Evolutionary conservation across 768 basidiomycete species (phyloP).

Genomic region (Pholiota molesta): DNA sequence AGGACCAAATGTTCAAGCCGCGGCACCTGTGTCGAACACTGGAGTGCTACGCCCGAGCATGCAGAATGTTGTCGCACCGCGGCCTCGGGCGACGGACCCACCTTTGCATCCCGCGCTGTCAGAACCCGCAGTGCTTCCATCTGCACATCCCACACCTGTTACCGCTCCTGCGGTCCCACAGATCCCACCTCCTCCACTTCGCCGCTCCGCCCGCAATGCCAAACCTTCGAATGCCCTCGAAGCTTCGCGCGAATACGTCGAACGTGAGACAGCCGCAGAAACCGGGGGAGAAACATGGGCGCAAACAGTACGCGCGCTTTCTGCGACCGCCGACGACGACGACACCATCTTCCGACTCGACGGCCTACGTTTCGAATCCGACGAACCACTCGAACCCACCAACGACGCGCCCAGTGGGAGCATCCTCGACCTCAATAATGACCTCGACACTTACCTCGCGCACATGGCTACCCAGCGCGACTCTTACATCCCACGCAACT

Average conservation of each 20-base stretch:
- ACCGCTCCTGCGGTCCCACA: neutral
- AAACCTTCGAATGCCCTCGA: neutral
- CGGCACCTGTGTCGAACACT: neutral
- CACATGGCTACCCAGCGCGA: neutral
- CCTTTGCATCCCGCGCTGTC: neutral
- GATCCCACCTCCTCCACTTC: neutral
- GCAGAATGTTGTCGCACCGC: too few relatives aligned
- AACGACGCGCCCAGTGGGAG: too few relatives aligned
- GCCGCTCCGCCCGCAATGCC: neutral
- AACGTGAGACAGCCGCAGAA: neutral
- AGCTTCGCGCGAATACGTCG: neutral
- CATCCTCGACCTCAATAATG: neutral
- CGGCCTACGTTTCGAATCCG: too few relatives aligned
- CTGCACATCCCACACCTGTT: neutral
- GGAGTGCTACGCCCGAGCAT: too few relatives aligned
- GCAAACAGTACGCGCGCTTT: neutral
- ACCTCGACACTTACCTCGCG: neutral
- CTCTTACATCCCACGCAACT: conserved; percentile 4
- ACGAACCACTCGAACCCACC: too few relatives aligned
- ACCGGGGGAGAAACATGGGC: neutral
- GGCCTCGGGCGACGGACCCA: too few relatives aligned
- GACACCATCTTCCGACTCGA: too few relatives aligned
- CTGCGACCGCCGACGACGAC: too few relatives aligned
- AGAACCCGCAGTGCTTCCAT: too few relatives aligned
- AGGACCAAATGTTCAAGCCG: neutral